A percentile compares a stretch with the other conserved stretches of the same genome.
phyloP scores from a whole-genome alignment of 2,329 filamentous ascomycete species.

The Didymella glomerata region DNA sequence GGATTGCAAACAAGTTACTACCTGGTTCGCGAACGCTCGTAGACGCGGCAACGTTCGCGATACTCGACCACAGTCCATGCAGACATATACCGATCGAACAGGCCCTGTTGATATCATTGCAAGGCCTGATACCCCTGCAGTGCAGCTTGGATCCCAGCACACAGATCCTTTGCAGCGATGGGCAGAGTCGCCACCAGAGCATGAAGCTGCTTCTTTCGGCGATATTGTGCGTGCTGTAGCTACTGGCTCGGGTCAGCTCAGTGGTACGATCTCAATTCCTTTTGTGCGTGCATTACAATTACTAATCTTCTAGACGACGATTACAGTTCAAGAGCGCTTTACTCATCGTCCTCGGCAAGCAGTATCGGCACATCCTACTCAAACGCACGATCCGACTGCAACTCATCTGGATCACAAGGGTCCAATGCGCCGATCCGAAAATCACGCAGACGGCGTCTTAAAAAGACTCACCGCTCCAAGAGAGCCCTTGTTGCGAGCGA shows the following conservation, averaged over 20 bases:
- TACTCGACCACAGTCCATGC: conserved; percentile 3
- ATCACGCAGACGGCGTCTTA: conserved; percentile 6
- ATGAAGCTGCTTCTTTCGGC: conserved; percentile 31
- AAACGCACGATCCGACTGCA: conserved; percentile 5
- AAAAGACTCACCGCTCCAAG: background rate
- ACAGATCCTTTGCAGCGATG: conserved; percentile 37
- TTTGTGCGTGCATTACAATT: background rate
- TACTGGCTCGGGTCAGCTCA: background rate
- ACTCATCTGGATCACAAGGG: conserved; percentile 4
- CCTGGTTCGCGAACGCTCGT: conserved; percentile 40
- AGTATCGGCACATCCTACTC: background rate
- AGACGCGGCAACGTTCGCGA: conserved; percentile 30
- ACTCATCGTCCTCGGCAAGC: background rate
- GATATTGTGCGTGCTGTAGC: conserved; percentile 31
- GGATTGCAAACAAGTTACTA: conserved; percentile 33
- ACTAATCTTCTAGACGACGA: background rate
- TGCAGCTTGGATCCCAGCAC: conserved; percentile 10
- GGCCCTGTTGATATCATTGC: conserved; percentile 31
- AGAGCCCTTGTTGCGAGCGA: background rate
- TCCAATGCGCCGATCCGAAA: conserved; percentile 1
- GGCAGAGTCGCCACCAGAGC: conserved; percentile 40
- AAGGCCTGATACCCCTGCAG: conserved; percentile 32
- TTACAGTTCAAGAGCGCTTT: background rate
- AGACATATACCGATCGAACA: background rate
- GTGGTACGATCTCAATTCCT: conserved; percentile 18